Conservation (phyloP, 2,329 filamentous ascomycete species). For the Arthrobotrys iridis region DNA sequence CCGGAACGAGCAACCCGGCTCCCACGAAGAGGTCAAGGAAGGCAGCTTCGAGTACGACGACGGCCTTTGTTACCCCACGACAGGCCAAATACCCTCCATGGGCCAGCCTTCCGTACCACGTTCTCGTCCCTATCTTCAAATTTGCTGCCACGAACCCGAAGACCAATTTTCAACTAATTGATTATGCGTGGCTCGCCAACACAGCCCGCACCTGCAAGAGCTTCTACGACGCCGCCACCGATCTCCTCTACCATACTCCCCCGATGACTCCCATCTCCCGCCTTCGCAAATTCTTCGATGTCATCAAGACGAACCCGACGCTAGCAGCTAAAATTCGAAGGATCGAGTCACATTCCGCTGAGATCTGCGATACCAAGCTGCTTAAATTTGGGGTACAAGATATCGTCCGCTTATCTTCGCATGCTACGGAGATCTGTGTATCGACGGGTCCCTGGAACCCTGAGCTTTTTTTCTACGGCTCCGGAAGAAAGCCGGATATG, state of each 20-base stretch:
- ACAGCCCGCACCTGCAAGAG: conserved; percentile 41
- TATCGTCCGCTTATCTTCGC: conserved; percentile 24
- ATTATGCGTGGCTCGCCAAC: conserved; percentile 42
- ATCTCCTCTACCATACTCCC: conserved; percentile 34
- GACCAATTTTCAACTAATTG: conserved; percentile 5
- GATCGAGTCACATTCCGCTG: conserved; percentile 18
- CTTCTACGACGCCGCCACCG: conserved; percentile 39
- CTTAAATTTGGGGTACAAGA: conserved; percentile 34
- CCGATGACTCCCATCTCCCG: conserved; percentile 19
- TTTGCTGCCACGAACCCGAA: conserved; percentile 28
- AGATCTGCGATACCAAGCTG: conserved; percentile 38
- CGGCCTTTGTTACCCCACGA: conserved; percentile 27
- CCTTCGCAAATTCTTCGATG: conserved; percentile 31
- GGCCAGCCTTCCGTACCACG: conserved; percentile 28
- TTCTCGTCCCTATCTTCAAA: conserved; percentile 34
- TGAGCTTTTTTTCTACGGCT: background rate
- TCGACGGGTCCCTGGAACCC: conserved; percentile 8
- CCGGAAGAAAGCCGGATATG: conserved; percentile 17
- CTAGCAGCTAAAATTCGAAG: conserved; percentile 18
- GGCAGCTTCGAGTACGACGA: background rate
- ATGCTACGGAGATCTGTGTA: conserved; percentile 21
- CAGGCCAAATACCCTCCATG: conserved; percentile 45
- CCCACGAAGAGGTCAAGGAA: conserved; percentile 5
- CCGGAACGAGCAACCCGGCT: background rate
- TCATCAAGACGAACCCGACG: conserved; percentile 13